Conservation (phyloP, 768 basidiomycete genomes). For the Thelephora ganbajun region DNA sequence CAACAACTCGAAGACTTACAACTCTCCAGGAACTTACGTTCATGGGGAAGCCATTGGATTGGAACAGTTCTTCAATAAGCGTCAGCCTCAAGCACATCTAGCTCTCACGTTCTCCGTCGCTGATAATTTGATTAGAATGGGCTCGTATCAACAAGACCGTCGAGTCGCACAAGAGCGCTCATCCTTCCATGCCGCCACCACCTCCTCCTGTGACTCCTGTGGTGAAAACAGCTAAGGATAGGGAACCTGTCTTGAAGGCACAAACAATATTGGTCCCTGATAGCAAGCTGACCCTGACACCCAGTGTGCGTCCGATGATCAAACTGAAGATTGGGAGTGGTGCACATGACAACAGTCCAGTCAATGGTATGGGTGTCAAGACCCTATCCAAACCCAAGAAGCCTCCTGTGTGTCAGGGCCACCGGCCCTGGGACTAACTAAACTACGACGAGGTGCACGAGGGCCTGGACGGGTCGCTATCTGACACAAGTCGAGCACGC, state of each 20-base stretch:
- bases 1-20: slow-evolving; percentile 78
- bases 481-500: too few relatives aligned
- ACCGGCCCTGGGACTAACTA: too few relatives aligned
- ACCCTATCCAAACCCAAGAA: slow-evolving; percentile 5
- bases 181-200: slow-evolving; percentile 6
- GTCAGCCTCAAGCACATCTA: slow-evolving; percentile 30
- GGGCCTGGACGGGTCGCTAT: too few relatives aligned
- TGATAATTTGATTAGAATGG: slow-evolving; percentile 49
- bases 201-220: slow-evolving; percentile 9
- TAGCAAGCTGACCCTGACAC: slow-evolving; percentile 19
- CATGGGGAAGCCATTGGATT: slow-evolving; percentile 64
- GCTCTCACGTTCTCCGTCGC: slow-evolving; percentile 1
- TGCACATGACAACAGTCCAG: slow-evolving; percentile 8
- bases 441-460: too few relatives aligned
- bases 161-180: slow-evolving; percentile 41
- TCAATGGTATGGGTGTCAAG: background rate
- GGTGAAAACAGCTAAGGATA: slow-evolving; percentile 3
- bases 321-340: slow-evolving; percentile 43
- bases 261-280: slow-evolving; percentile 4
- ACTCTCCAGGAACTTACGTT: slow-evolving; percentile 53
- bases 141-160: slow-evolving; percentile 73
- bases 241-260: background rate
- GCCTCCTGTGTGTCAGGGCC: too few relatives aligned
- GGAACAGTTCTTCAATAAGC: slow-evolving; percentile 75
- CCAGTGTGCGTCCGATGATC: slow-evolving; percentile 40